Percentiles rank a stretch among this genome's conserved stretches.
These are phyloP conservation scores for Sphaerulina musiva DNA, from an alignment of 2,329 filamentous ascomycete genomes.

Conservation along the genomic window DNA sequence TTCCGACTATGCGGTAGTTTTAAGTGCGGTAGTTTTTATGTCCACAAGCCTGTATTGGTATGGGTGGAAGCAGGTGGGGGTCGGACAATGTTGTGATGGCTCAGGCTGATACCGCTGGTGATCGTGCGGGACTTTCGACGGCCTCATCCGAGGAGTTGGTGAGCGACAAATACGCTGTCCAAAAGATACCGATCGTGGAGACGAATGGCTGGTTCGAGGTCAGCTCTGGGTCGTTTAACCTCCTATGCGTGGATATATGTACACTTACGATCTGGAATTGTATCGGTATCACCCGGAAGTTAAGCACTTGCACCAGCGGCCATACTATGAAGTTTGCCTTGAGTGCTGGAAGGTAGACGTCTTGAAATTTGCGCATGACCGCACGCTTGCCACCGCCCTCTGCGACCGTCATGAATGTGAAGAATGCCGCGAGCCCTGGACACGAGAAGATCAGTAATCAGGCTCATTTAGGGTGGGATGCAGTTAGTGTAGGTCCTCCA, in stretches of 20 bases:
- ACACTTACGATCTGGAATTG: constrained; percentile 88
- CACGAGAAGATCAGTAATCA: too few relatives aligned
- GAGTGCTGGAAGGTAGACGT: constrained; percentile 87
- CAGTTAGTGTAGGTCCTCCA: too few relatives aligned
- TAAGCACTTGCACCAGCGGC: constrained; percentile 93
- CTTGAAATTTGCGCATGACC: constrained; percentile 75
- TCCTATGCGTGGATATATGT: constrained; percentile 22
- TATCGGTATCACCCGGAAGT: constrained; percentile 90
- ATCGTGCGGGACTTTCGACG: constrained; percentile 19
- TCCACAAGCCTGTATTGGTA: neutral
- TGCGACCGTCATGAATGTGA: constrained; percentile 91
- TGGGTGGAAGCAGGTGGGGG: neutral
- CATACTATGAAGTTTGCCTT: constrained; percentile 95
- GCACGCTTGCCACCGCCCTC: constrained; percentile 83
- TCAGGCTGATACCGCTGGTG: constrained; percentile 15
- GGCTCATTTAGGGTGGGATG: neutral
- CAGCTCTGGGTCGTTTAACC: constrained; percentile 1
- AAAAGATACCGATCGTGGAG: constrained; percentile 89
- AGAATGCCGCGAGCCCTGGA: constrained; percentile 73
- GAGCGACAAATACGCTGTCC: constrained; percentile 93
- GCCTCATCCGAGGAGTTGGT: constrained; percentile 78
- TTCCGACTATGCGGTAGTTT: constrained; percentile 2
- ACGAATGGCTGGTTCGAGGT: constrained; percentile 70
- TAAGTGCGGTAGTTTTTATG: neutral
- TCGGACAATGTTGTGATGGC: neutral